These are phyloP conservation scores for Fusarium ambrosium DNA, from an alignment of 2,329 filamentous ascomycete species.

Conservation along the genomic window DNA sequence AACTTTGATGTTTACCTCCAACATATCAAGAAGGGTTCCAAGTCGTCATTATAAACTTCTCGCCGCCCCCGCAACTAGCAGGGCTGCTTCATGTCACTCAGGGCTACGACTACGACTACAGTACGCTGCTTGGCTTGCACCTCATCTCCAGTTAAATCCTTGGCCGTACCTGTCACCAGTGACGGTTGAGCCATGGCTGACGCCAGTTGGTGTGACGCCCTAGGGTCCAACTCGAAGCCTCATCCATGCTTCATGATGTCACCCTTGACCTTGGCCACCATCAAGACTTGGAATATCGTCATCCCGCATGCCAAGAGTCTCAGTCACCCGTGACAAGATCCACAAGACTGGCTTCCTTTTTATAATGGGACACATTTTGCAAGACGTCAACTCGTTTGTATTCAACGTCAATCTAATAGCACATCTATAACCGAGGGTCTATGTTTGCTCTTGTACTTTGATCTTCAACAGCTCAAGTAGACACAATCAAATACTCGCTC, in stretches of 20 bases:
- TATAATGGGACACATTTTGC: not conserved
- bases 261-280: constrained; percentile 35
- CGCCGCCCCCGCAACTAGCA: not conserved
- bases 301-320: constrained; percentile 16
- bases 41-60: constrained; percentile 22
- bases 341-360: not conserved
- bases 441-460: not conserved
- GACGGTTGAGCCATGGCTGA: constrained; percentile 8
- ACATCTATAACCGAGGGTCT: not conserved
- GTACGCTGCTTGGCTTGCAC: too few relatives aligned
- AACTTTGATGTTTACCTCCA: not conserved
- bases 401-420: not conserved
- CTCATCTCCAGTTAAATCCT: not conserved
- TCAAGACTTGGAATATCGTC: constrained; percentile 19
- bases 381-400: not conserved
- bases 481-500: constrained; percentile 77
- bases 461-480: not conserved
- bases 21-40: not conserved
- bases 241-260: constrained; percentile 42
- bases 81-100: not conserved
- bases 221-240: constrained; percentile 22
- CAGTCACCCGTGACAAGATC: not conserved
- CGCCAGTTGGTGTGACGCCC: constrained; percentile 27
- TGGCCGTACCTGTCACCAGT: not conserved
- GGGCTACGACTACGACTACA: too few relatives aligned